These are phyloP conservation scores for Penicillium polonicum DNA, from an alignment of 2,329 filamentous ascomycete species.

Conservation along the genomic window DNA sequence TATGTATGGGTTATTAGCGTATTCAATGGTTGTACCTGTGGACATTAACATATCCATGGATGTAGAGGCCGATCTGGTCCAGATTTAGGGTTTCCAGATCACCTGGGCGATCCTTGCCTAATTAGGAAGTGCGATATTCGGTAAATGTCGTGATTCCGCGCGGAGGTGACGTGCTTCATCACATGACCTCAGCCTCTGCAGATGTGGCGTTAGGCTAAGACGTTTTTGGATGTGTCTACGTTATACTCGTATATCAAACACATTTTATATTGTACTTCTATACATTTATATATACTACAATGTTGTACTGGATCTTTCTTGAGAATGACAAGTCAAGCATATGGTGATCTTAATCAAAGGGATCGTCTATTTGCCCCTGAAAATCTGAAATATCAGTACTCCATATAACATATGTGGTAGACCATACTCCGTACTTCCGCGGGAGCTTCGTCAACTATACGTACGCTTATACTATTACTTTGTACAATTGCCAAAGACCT, in stretches of 20 bases:
- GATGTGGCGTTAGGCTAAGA: conserved; percentile 3
- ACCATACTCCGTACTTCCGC: background rate
- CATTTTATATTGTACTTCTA: background rate
- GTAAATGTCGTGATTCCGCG: conserved; percentile 23
- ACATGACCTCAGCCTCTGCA: conserved; percentile 15
- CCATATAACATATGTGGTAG: background rate
- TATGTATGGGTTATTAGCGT: background rate
- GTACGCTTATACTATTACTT: too few species aligned
- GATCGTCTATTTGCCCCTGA: conserved; percentile 20
- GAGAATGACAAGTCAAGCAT: background rate
- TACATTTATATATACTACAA: background rate
- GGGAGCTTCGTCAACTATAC: background rate
- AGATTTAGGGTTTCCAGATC: background rate
- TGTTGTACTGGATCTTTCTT: background rate
- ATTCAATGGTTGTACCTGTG: background rate
- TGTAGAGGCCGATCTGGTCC: background rate
- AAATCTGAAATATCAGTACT: conserved; percentile 7
- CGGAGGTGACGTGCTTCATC: conserved; percentile 26
- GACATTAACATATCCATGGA: too few species aligned
- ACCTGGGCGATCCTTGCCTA: conserved; percentile 6
- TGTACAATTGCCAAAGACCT: background rate
- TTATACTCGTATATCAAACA: background rate
- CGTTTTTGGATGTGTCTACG: background rate
- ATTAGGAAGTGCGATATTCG: background rate
- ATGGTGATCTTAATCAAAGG: background rate